Percentiles rank a stretch among this genome's conserved stretches.
Evolutionary conservation across 2,329 filamentous ascomycete species (phyloP).

Genomic region (Raffaelea albimanens): DNA sequence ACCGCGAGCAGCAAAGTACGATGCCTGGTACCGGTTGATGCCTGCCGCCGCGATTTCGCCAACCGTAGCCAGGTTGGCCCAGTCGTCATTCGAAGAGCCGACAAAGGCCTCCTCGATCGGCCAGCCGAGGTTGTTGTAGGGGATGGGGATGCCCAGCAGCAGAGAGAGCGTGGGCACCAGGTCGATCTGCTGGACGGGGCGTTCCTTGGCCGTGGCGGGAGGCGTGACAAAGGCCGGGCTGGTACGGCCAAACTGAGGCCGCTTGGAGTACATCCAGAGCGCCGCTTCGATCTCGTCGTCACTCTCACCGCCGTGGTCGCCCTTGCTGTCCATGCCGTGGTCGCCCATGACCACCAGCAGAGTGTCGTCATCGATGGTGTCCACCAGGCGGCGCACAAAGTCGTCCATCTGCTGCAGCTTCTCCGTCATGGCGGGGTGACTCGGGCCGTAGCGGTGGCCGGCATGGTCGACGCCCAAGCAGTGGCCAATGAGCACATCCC

Average conservation of each 20-base stretch:
- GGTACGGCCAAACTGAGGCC: slow-evolving; percentile 71
- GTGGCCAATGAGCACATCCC: slow-evolving; percentile 94
- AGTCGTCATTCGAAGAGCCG: slow-evolving; percentile 58
- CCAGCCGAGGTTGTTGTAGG: slow-evolving; percentile 87
- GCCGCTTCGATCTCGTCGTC: slow-evolving; percentile 92
- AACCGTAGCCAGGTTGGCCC: slow-evolving; percentile 67
- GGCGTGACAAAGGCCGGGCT: slow-evolving; percentile 47
- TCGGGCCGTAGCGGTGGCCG: slow-evolving; percentile 88
- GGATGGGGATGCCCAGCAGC: slow-evolving; percentile 82
- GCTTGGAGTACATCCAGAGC: slow-evolving; percentile 97
- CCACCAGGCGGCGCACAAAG: slow-evolving; percentile 64
- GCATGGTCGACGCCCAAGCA: slow-evolving; percentile 95
- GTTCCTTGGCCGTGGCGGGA: slow-evolving; percentile 64
- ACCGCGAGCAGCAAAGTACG: slow-evolving; percentile 67
- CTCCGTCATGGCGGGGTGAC: slow-evolving; percentile 81
- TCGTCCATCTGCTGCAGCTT: slow-evolving; percentile 88
- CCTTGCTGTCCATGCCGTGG: slow-evolving; percentile 95
- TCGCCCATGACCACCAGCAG: slow-evolving; percentile 96
- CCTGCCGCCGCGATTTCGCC: slow-evolving; percentile 73
- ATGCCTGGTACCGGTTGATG: slow-evolving; percentile 78
- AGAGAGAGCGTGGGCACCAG: slow-evolving; percentile 86
- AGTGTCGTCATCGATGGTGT: slow-evolving; percentile 71
- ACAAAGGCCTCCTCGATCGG: slow-evolving; percentile 93
- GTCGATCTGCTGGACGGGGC: slow-evolving; percentile 79
- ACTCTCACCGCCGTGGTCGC: slow-evolving; percentile 96